Evolutionary conservation across 148 eudicot species (phyloP).

Genomic region (Fagopyrum esculentum): DNA sequence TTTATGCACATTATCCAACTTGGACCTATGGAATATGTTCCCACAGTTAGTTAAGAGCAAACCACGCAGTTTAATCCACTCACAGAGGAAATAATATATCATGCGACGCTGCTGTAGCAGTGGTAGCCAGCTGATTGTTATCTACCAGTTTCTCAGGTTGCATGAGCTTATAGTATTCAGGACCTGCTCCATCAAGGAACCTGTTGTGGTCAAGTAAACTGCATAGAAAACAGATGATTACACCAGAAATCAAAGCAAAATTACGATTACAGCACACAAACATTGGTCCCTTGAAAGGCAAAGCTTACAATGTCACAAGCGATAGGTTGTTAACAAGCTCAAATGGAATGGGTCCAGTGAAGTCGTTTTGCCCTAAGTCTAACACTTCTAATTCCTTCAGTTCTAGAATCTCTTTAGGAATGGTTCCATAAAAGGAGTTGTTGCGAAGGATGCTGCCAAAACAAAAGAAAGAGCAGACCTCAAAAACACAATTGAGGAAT

Average conservation of each 20-base stretch:
- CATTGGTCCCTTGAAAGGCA: not conserved
- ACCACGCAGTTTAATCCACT: slow-evolving; percentile 9
- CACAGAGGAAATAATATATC: not conserved
- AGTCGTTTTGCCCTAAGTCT: slow-evolving; percentile 48
- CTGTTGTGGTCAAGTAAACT: slow-evolving; percentile 43
- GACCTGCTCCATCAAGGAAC: slow-evolving; percentile 26
- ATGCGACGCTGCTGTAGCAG: slow-evolving; percentile 13
- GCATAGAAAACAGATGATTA: slow-evolving; percentile 15
- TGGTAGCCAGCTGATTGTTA: slow-evolving; percentile 2
- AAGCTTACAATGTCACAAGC: slow-evolving; percentile 43
- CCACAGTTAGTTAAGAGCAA: not conserved
- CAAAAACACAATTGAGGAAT: slow-evolving; percentile 1
- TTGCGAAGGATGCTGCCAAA: slow-evolving; percentile 40
- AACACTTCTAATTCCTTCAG: slow-evolving; percentile 38
- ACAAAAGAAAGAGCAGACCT: slow-evolving; percentile 1
- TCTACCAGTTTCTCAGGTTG: slow-evolving; percentile 33
- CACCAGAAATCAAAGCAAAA: not conserved
- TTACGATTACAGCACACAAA: not conserved
- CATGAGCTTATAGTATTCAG: slow-evolving; percentile 31
- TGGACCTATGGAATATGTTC: not conserved
- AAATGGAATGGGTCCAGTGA: slow-evolving; percentile 38
- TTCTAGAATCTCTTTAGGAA: slow-evolving; percentile 38
- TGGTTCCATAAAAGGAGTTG: slow-evolving; percentile 38
- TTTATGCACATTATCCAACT: not conserved
- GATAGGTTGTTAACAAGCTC: slow-evolving; percentile 36